Evolutionary conservation across 305 asterid genomes (phyloP).

Genomic region (Solanum hybrid): DNA sequence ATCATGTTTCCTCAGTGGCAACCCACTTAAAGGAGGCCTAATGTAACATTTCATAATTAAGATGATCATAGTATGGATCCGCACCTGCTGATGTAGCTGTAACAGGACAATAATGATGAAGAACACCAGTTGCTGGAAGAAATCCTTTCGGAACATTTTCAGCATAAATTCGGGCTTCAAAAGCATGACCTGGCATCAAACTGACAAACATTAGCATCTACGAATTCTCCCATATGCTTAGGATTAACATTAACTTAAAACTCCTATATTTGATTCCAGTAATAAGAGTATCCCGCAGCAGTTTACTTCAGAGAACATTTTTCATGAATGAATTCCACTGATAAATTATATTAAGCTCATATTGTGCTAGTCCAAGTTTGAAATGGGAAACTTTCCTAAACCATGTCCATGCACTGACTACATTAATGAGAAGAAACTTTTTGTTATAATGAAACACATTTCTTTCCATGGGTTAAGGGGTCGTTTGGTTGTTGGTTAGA

Average conservation of each 20-base stretch:
- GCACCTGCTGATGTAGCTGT: slow-evolving; percentile 70
- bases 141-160: slow-evolving; percentile 95
- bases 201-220: slow-evolving; percentile 3
- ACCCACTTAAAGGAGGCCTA: not conserved
- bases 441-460: not conserved
- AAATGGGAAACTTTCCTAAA: not conserved
- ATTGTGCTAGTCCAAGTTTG: not conserved
- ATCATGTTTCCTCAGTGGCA: not conserved
- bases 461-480: not conserved
- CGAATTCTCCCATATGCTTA: not conserved
- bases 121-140: slow-evolving; percentile 94
- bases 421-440: not conserved
- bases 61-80: not conserved
- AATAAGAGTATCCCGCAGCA: not conserved
- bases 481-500: not conserved
- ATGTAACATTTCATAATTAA: not conserved
- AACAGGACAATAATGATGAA: slow-evolving; percentile 86
- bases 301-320: not conserved
- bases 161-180: slow-evolving; percentile 97
- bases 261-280: not conserved
- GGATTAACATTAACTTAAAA: not conserved
- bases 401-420: not conserved
- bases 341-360: not conserved
- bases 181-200: slow-evolving; percentile 73
- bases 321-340: not conserved